phyloP scores from a whole-genome alignment of 331 rosid species.

The Spiraea crenata region DNA sequence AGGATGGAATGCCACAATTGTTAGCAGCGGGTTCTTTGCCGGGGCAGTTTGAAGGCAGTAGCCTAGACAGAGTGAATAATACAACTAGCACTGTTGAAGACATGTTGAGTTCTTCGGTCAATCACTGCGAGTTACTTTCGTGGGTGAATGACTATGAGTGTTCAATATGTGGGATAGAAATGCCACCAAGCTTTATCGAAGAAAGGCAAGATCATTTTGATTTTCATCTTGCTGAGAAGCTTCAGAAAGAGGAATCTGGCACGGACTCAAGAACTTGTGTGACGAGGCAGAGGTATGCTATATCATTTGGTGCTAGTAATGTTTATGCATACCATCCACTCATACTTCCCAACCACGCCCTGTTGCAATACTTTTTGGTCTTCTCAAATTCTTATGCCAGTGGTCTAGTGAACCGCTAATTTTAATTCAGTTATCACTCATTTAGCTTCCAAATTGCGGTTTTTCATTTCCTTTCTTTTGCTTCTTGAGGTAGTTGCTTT shows the following conservation, averaged over 20 bases:
- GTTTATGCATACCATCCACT: not conserved
- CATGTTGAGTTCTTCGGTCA: slow-evolving; percentile 30
- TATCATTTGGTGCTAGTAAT: not conserved
- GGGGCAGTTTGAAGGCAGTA: slow-evolving; percentile 28
- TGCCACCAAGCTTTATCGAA: slow-evolving; percentile 65
- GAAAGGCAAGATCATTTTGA: slow-evolving; percentile 80
- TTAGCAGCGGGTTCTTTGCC: slow-evolving; percentile 32
- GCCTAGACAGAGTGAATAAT: slow-evolving; percentile 23
- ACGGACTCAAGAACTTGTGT: slow-evolving; percentile 24
- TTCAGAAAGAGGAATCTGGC: slow-evolving; percentile 78
- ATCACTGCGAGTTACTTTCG: slow-evolving; percentile 30
- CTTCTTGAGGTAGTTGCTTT: not conserved
- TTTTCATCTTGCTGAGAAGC: slow-evolving; percentile 85
- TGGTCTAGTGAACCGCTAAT: no score
- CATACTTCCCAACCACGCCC: no score
- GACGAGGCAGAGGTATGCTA: slow-evolving; percentile 47
- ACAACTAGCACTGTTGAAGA: slow-evolving; percentile 26
- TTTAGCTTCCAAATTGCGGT: not conserved
- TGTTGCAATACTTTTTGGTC: no score
- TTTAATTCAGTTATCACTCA: not conserved
- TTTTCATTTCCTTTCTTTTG: not conserved
- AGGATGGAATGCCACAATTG: slow-evolving; percentile 15
- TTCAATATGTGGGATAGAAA: slow-evolving; percentile 76
- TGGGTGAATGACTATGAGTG: slow-evolving; percentile 85
- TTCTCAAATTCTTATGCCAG: no score